Evolutionary conservation across 192 early-diverging fungal genomes (phyloP).

Genomic region (Paraglomus occultum): DNA sequence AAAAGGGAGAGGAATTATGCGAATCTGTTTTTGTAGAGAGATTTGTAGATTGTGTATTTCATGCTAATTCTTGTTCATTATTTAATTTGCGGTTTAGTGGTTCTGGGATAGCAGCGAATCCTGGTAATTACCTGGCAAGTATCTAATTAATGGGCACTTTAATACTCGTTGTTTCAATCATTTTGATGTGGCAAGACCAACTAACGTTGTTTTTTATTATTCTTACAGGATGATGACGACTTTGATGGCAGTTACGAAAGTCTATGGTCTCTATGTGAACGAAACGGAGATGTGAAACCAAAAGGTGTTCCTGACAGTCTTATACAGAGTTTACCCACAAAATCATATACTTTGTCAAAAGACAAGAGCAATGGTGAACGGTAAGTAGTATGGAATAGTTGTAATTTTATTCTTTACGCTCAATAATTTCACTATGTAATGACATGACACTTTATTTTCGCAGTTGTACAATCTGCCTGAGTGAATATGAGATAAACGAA

Average conservation of each 20-base stretch:
- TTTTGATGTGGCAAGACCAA: background rate
- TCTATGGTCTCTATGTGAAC: conserved; percentile 33
- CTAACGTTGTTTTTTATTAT: background rate
- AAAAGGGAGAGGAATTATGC: background rate
- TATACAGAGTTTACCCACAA: conserved; percentile 16
- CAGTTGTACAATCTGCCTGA: conserved; percentile 51
- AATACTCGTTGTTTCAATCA: background rate
- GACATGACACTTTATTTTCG: background rate
- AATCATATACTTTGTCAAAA: conserved; percentile 6
- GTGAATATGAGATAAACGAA: conserved; percentile 50
- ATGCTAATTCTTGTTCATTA: background rate
- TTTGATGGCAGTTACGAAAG: conserved; percentile 39
- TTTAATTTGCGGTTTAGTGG: background rate
- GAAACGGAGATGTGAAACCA: conserved; percentile 37
- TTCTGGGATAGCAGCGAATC: conserved; percentile 26
- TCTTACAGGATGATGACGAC: conserved; percentile 37
- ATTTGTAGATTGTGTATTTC: background rate
- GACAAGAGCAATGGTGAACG: conserved; percentile 17
- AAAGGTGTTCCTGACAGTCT: conserved; percentile 31
- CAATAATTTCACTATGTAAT: background rate
- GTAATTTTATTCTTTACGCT: background rate
- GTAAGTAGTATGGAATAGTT: conserved; percentile 1
- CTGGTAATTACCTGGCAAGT: conserved; percentile 29
- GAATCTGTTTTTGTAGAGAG: background rate
- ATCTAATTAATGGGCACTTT: background rate